Evolutionary conservation across 2,329 filamentous ascomycete genomes (phyloP).

Genomic region (Ophiostoma novo-ulmi): DNA sequence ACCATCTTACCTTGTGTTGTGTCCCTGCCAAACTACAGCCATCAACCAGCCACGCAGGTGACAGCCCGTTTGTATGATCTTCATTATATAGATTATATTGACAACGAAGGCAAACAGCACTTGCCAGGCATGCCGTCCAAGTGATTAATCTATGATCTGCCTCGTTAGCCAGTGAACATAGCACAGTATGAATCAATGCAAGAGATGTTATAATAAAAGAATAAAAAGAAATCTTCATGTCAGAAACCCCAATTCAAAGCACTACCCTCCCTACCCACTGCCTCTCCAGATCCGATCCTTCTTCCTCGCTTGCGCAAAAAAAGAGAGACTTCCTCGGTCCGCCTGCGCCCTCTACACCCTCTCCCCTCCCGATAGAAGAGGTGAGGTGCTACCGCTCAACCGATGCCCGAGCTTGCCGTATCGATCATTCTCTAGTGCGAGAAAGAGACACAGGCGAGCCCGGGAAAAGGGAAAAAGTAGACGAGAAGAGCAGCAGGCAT

Average conservation of each 20-base stretch:
- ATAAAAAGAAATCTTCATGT: slow-evolving; percentile 16
- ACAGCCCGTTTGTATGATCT: not conserved
- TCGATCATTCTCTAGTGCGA: slow-evolving; percentile 16
- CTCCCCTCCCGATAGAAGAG: not conserved
- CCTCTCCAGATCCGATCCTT: slow-evolving; percentile 30
- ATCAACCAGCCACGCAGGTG: not conserved
- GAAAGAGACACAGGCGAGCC: slow-evolving; percentile 18
- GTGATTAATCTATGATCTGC: not conserved
- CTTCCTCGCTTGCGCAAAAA: not conserved
- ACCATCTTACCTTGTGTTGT: not conserved
- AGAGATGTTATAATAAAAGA: not conserved
- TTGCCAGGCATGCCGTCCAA: not conserved
- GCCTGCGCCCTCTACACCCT: not conserved
- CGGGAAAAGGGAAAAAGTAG: not conserved
- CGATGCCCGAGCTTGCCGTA: slow-evolving; percentile 13
- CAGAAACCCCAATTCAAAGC: slow-evolving; percentile 38
- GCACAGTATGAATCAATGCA: not conserved
- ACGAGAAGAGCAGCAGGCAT: not conserved
- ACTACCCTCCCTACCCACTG: slow-evolving; percentile 35
- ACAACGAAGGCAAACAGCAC: not conserved
- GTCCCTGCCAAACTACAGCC: too few relatives aligned
- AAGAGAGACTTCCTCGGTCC: slow-evolving; percentile 1
- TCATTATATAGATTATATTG: too few relatives aligned
- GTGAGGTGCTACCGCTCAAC: slow-evolving; percentile 13
- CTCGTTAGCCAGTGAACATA: not conserved